These are phyloP conservation scores for Pseudocercospora cruenta DNA, from an alignment of 2,329 filamentous ascomycete species.

Conservation along the genomic window DNA sequence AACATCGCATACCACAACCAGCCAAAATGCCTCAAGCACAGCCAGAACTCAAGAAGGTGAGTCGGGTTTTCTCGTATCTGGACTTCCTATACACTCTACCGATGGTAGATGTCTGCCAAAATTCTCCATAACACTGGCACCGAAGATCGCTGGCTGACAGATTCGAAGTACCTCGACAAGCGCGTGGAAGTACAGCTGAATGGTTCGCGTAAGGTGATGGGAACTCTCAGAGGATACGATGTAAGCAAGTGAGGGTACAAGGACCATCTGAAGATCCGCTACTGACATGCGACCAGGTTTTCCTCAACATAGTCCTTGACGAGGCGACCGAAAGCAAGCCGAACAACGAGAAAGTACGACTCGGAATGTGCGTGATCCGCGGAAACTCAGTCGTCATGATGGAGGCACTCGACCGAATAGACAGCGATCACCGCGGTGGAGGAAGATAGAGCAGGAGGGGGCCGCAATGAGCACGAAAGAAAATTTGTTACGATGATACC, in stretches of 20 bases:
- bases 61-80: conserved; percentile 21
- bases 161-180: conserved; percentile 92
- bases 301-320: conserved; percentile 96
- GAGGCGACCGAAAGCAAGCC: conserved; percentile 95
- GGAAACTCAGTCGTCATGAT: conserved; percentile 99
- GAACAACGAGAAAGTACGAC: conserved; percentile 82
- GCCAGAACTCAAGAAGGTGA: conserved; percentile 97
- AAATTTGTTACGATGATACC: neutral
- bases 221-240: conserved; percentile 92
- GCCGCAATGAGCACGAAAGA: neutral
- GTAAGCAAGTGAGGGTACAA: conserved; percentile 56
- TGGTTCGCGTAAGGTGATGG: conserved; percentile 95
- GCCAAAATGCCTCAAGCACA: conserved; percentile 91
- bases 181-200: conserved; percentile 96
- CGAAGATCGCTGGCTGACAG: conserved; percentile 1
- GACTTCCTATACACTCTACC: neutral
- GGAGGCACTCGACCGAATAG: conserved; percentile 59
- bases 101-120: conserved; percentile 5
- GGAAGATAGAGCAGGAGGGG: conserved; percentile 10
- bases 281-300: conserved; percentile 65
- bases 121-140: neutral
- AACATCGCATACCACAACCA: neutral
- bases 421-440: conserved; percentile 34
- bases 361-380: conserved; percentile 79
- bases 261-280: neutral